phyloP scores from a whole-genome alignment of 345 rosid species.

The Pistacia integerrima region DNA sequence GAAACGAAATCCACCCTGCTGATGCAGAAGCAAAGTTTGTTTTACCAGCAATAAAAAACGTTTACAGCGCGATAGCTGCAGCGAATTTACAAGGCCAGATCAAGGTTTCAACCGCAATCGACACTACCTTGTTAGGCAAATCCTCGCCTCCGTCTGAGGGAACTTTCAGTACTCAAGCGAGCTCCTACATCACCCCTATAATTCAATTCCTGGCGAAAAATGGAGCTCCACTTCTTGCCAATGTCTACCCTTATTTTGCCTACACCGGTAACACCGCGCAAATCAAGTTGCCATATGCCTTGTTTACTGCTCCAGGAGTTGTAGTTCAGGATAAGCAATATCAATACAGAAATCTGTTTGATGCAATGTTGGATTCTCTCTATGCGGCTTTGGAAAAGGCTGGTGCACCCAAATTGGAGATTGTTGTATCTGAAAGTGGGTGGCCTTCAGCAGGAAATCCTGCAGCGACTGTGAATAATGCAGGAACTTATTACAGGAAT shows the following conservation, averaged over 20 bases:
- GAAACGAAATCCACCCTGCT: slow-evolving; percentile 13
- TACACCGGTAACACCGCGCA: too few species aligned
- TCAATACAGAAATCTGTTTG: slow-evolving; percentile 29
- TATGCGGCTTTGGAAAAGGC: slow-evolving; percentile 34
- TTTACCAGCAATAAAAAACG: slow-evolving; percentile 19
- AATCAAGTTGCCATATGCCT: too few species aligned
- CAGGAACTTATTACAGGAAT: slow-evolving; percentile 27
- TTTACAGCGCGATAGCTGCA: neutral
- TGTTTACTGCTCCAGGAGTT: too few species aligned
- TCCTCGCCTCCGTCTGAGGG: slow-evolving; percentile 36
- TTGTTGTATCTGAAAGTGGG: slow-evolving; percentile 38
- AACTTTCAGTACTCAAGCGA: neutral
- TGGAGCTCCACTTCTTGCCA: too few species aligned
- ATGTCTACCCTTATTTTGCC: too few species aligned
- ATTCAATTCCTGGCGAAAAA: too few species aligned
- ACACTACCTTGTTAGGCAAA: slow-evolving; percentile 4
- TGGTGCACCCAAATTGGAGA: slow-evolving; percentile 18
- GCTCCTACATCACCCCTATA: too few species aligned
- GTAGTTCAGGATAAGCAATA: neutral
- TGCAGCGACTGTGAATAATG: slow-evolving; percentile 22
- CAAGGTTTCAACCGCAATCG: slow-evolving; percentile 24
- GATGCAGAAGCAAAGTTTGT: neutral
- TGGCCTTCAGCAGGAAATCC: too few species aligned
- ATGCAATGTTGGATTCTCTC: slow-evolving; percentile 35
- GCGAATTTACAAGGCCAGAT: neutral